Base-by-base conservation (phyloP, 1,284 basidiomycete genomes). In the Marasmius fiardii region DNA sequence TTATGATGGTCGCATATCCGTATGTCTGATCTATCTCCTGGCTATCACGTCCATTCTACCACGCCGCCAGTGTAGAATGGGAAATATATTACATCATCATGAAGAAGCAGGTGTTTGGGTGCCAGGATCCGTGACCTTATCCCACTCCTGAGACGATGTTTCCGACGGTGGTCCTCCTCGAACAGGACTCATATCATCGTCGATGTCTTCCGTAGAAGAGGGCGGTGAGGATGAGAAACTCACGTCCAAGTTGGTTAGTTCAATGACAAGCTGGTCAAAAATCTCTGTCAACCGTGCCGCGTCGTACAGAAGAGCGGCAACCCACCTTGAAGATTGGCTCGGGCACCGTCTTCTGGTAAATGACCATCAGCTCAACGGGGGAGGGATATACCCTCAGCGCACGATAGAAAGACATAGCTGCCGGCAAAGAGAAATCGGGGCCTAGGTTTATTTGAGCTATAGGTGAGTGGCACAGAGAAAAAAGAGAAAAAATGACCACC, bases 301-400 rank as follows among this genome's bases (percentile, higher is more conserved):
- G 14, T 41, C 54, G 20, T 43, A n/a, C 43, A 28, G n/a, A 54
- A 51, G 44, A 18, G 31, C 41, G 53, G 28, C 51, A 51, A 60
- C 76, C 50, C 59, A 87, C 89, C 71, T 91, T 88, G 75, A 97
- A 95, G 58, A 98, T 82, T 48, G 90, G 84, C 54, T 85, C 82
- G 11, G 93, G 92, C 45, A 96, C 85, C 44, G 94, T 95, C 75
- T 92, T 92, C 74, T 98, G 88, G 71, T 97, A 97, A 66, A 98
- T 93, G 70, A 87, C 82, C 64, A 96, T 88, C 61, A 98, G 83
- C 71, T 98, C 95, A 44, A 94, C 84, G 10, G 94, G 93, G 49
- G 90, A 85, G 55, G 95, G 96, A 76, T 98, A 99, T 45, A 97
- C 95, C 57, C 92, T 85, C 60, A 98, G 83, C 4, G 94, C 96